phyloP scores from a whole-genome alignment of 371 early-diverging fungal species.

The Actinomortierella wolfii region DNA sequence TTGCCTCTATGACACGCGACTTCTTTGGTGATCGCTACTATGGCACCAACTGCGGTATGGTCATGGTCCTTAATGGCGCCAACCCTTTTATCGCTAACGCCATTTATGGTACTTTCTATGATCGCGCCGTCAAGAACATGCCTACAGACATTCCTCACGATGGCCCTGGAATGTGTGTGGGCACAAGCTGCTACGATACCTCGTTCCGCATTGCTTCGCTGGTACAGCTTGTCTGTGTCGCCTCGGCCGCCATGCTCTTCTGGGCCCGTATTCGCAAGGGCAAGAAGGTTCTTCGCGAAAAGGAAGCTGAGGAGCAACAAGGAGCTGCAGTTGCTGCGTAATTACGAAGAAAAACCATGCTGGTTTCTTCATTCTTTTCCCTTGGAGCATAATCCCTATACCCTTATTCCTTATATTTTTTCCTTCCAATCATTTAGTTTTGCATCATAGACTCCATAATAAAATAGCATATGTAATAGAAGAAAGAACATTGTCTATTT shows the following conservation, averaged over 20 bases:
- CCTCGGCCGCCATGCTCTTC: slow-evolving; percentile 30
- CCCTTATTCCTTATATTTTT: too few relatives aligned
- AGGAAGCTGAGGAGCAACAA: neutral
- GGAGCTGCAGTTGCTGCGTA: neutral
- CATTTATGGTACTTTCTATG: slow-evolving; percentile 39
- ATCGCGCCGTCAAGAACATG: slow-evolving; percentile 30
- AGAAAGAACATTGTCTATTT: too few relatives aligned
- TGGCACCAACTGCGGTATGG: slow-evolving; percentile 38
- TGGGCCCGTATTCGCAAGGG: slow-evolving; percentile 43
- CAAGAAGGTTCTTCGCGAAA: neutral
- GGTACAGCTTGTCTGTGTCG: slow-evolving; percentile 27
- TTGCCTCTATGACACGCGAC: slow-evolving; percentile 43
- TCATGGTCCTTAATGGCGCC: slow-evolving; percentile 41
- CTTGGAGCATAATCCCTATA: too few relatives aligned
- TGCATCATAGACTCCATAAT: too few relatives aligned
- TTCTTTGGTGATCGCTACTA: slow-evolving; percentile 41
- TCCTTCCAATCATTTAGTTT: too few relatives aligned
- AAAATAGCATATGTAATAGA: too few relatives aligned
- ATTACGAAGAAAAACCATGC: neutral
- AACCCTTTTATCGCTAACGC: slow-evolving; percentile 42
- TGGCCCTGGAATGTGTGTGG: slow-evolving; percentile 20
- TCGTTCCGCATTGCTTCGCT: slow-evolving; percentile 35
- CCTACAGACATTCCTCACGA: slow-evolving; percentile 2
- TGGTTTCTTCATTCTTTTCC: neutral
- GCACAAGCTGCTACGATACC: slow-evolving; percentile 22